A percentile compares a stretch with the other conserved stretches of the same genome.
These are phyloP conservation scores for Strigomonas galati DNA, from an alignment of 208 protist genomes.

Conservation along the genomic window DNA sequence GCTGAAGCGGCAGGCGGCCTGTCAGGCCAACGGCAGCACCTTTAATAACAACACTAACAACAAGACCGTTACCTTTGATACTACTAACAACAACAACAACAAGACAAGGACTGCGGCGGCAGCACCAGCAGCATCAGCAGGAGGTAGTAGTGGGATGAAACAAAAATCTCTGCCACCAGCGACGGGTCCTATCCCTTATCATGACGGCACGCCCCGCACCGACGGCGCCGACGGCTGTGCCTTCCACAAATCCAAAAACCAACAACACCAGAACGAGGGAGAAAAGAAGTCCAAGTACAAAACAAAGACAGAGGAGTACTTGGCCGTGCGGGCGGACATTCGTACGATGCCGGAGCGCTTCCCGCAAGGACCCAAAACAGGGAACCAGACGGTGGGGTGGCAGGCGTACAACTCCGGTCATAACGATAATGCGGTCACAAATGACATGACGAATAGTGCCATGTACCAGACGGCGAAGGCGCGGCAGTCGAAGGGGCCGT, in stretches of 20 bases:
- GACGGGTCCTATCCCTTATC: not conserved
- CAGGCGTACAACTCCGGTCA: not conserved
- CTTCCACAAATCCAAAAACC: not conserved
- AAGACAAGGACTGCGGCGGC: not conserved
- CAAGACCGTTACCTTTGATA: not conserved
- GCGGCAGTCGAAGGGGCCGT: not conserved
- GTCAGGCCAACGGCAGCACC: not conserved
- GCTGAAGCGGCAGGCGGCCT: not conserved
- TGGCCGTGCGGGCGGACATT: not conserved
- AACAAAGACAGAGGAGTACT: not conserved
- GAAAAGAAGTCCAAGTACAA: slow-evolving; percentile 13
- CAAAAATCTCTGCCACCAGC: not conserved
- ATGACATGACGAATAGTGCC: not conserved
- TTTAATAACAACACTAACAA: slow-evolving; percentile 3
- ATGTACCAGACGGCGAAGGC: not conserved
- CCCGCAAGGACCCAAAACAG: not conserved
- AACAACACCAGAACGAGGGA: slow-evolving; percentile 1
- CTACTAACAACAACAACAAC: not conserved
- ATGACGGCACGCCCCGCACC: not conserved
- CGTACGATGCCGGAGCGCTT: not conserved
- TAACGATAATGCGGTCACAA: not conserved
- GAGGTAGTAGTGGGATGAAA: not conserved
- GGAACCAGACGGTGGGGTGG: not conserved
- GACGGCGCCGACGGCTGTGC: not conserved
- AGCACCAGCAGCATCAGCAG: not conserved